These are phyloP conservation scores for Vanilla planifolia DNA, from an alignment of 106 monocot genomes.

Conservation along the genomic window DNA sequence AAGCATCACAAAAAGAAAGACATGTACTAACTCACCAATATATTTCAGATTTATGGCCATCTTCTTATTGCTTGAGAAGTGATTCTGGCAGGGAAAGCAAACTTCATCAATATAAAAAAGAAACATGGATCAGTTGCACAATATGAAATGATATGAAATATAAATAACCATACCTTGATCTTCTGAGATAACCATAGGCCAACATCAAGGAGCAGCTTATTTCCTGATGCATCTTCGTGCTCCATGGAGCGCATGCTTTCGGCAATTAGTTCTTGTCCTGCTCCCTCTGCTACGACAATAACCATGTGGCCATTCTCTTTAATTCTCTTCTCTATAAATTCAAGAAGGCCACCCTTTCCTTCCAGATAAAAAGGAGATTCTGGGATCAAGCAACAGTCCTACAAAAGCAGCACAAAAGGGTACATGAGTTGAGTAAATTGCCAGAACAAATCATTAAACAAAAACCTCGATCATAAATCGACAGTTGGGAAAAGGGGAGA, in stretches of 20 bases:
- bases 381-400: slow-evolving; percentile 80
- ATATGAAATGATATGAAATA: background rate
- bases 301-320: slow-evolving; percentile 86
- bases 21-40: slow-evolving; percentile 39
- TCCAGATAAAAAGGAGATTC: slow-evolving; percentile 76
- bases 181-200: slow-evolving; percentile 88
- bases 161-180: slow-evolving; percentile 60
- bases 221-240: slow-evolving; percentile 81
- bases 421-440: background rate
- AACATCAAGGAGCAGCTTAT: slow-evolving; percentile 79
- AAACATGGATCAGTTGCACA: background rate
- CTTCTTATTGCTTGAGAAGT: slow-evolving; percentile 48
- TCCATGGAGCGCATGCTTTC: slow-evolving; percentile 55
- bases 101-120: background rate
- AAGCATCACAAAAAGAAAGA: background rate
- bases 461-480: background rate
- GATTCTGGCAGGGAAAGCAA: slow-evolving; percentile 33
- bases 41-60: slow-evolving; percentile 81
- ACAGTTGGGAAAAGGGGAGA: background rate
- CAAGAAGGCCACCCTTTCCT: slow-evolving; percentile 61
- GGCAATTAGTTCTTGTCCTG: slow-evolving; percentile 84
- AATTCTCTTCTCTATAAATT: slow-evolving; percentile 51
- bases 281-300: slow-evolving; percentile 91
- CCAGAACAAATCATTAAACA: background rate
- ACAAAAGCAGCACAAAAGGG: slow-evolving; percentile 3